Base-by-base conservation (phyloP, 768 basidiomycete species). In the Tricholoma hemisulphureum region DNA sequence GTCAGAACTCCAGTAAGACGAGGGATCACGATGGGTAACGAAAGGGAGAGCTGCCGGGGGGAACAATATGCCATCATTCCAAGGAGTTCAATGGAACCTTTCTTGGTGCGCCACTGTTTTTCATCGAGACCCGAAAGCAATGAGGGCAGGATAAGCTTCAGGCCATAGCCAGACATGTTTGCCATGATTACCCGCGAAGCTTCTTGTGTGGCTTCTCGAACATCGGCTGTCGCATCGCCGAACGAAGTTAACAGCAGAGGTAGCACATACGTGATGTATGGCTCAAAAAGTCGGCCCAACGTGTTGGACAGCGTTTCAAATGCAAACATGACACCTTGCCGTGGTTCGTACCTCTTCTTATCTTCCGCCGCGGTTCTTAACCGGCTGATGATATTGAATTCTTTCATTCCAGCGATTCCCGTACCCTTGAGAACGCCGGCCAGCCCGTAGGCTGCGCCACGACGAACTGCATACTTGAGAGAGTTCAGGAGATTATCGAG, bases 41-140 rank as follows among this genome's bases (percentile, higher is more conserved):
- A 98, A 18, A 94, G 78, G 0, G 97, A 97, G 14, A 98, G 83
- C 71, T 99, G 97, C 35, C 87, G 84, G 1, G 96, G 97, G 8
- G 97, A 94, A 69, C 95, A 96, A 73, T 96, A 98, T 1, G 97
- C 97, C 95, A 98, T 98, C 82, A 95, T 91, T 21, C 97, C 97
- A 58, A 99, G 76, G 6, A 98, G 75, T 69, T 99, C 97, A 59
- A 98, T 98, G 6, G 95, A 95, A 2, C 96, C 97, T 71, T 92
- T 92, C 77, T 98, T 98, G 1, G 94, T 93, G 13, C 97, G 82
- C 97, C 97, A 98, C 67, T 98, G 96, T 69, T 96, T 98, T 71
- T 98, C 97, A 63, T 98, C 95, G 52, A 98, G 75, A 21, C 95
- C 95, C 35, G 87, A 87, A 9, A 99, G 79, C 20, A 99, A 71